Evolutionary conservation across 2,329 filamentous ascomycete genomes (phyloP), one percentile per base, ranked within the genome.

Genomic region (Aspergillus flavus): DNA sequence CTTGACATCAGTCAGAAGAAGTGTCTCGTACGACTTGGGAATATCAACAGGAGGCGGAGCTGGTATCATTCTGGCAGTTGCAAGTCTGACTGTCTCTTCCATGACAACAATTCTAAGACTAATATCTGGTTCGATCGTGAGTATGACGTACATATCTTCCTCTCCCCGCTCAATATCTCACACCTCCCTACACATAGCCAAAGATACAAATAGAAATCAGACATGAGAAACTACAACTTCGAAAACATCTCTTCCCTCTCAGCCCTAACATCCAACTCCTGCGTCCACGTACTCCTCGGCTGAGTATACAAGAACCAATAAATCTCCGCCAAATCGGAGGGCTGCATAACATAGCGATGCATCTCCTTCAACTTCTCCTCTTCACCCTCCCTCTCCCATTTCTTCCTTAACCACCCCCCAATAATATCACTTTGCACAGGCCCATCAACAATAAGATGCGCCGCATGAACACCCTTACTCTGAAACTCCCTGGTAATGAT

Each of bases 11-110:
- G 66, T 64, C 9, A 65, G 61, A 19, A 63, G 61, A 16, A 78
- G 71, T 14, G 69, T 62, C 48, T 72, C 66, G 63, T 78, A 78
- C 6, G 75, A 76, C 16, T 67, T 61, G 36, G 75, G 75, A 28
- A 71, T 66, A 1, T 59, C 23, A 41, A 68, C 43, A 7, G 65
- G 52, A 14, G 57, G 58, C 6, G 59, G 41, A 30, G 59, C 36
- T 14, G 57, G 45, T 11, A 62, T 48, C 61, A 66, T 68, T 19
- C 14, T 57, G 36, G 3, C 6, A 28, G 7, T 19, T n/a, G n/a
- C 4, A 1, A 1, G 6, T n/a, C 26, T 11, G 6, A 30, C 14
- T 7, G 9, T 10, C 7, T 23, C 43, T 46, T 1, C 1, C 4
- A 6, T 23, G n/a, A 6, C 2, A 12, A 23, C 11, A 21, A 23